Conservation (phyloP, 306 rosid genomes). For the Inga laurina region DNA sequence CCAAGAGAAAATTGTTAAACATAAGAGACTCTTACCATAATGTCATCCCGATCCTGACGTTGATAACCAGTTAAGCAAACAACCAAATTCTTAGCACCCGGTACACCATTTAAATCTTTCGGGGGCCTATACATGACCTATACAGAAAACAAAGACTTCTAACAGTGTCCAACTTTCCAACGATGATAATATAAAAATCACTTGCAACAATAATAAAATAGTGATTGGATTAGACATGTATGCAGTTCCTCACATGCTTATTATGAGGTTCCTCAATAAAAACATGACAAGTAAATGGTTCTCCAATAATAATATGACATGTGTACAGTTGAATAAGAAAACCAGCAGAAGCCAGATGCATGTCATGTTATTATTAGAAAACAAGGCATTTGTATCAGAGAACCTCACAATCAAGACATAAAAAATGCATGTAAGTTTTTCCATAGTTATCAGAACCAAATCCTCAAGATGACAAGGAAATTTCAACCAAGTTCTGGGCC, state of each 20-base stretch:
- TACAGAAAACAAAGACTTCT: slow-evolving; percentile 27
- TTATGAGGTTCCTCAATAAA: not conserved
- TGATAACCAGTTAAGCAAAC: slow-evolving; percentile 93
- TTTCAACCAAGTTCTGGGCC: slow-evolving; percentile 17
- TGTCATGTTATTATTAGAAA: not conserved
- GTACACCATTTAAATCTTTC: slow-evolving; percentile 70
- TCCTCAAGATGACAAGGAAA: slow-evolving; percentile 16
- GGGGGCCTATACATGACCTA: slow-evolving; percentile 88
- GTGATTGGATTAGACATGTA: not conserved
- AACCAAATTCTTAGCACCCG: slow-evolving; percentile 61
- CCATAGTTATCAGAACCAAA: not conserved
- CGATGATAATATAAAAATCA: slow-evolving; percentile 11
- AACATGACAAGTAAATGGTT: not conserved
- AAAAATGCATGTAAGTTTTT: not conserved
- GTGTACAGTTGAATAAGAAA: not conserved
- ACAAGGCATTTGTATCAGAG: not conserved
- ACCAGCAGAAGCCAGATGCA: not conserved
- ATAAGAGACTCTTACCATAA: slow-evolving; percentile 58
- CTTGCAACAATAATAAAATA: slow-evolving; percentile 4
- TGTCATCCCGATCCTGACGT: slow-evolving; percentile 91
- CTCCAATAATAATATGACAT: not conserved
- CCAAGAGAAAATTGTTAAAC: not conserved
- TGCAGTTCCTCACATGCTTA: not conserved
- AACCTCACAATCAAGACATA: not conserved
- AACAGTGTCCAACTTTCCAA: not conserved